Evolutionary conservation across 176 grass and related monocot species (phyloP).

Genomic region (Zizania latifolia): DNA sequence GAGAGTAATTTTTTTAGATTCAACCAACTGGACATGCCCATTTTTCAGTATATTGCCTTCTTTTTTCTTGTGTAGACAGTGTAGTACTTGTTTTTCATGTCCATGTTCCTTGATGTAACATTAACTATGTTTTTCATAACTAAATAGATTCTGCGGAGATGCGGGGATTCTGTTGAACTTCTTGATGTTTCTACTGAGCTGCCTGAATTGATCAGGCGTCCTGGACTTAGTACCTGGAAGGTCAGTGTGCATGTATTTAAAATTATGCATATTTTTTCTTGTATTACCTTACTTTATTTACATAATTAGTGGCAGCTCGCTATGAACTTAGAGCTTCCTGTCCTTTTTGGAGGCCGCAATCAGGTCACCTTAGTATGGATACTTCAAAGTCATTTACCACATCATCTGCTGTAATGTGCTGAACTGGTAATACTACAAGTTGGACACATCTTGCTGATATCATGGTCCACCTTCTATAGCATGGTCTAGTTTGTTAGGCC

Average conservation of each 20-base stretch:
- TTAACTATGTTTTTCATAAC: constrained; percentile 17
- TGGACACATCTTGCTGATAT: neutral
- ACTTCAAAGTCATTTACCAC: neutral
- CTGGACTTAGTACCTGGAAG: constrained; percentile 90
- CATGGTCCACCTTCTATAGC: neutral
- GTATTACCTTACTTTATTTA: neutral
- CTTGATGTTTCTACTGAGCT: constrained; percentile 85
- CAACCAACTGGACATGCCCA: neutral
- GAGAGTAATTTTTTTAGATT: constrained; percentile 4
- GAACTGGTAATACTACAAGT: neutral
- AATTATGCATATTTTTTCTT: constrained; percentile 2
- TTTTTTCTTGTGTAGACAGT: constrained; percentile 12
- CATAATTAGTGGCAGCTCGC: neutral
- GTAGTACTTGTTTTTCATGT: neutral
- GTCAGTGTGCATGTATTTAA: constrained; percentile 40
- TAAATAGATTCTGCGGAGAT: constrained; percentile 74
- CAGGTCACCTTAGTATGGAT: neutral
- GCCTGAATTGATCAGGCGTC: constrained; percentile 62
- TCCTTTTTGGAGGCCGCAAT: neutral
- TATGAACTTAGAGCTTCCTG: constrained; percentile 1
- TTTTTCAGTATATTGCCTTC: constrained; percentile 17
- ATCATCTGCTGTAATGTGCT: neutral
- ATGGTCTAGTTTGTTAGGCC: neutral
- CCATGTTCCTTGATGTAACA: neutral
- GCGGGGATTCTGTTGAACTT: constrained; percentile 75